Base-by-base conservation (phyloP, 78 protist species). In the Tieghemostelium lacteum region DNA sequence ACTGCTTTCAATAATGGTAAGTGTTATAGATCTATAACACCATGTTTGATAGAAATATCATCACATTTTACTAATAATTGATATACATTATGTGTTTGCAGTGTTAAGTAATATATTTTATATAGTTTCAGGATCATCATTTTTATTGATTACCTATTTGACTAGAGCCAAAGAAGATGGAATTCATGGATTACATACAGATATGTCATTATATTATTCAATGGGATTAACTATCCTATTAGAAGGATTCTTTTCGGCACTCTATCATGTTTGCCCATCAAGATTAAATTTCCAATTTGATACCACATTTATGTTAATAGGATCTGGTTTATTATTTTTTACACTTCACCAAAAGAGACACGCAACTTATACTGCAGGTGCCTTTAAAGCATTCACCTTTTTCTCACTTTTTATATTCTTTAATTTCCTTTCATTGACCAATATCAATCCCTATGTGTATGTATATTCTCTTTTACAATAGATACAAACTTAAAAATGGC, bases 201-300 rank as follows among this genome's bases (percentile, higher is more conserved):
- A 88, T 63, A 65, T 88, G 85, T 77, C 88, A 20, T 52, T 88
- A 7, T 88, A 75, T 36, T 88, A 88, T 65, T 64, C 87, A 61
- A 26, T 88, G 19, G 93, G 93, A 37, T 40, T 75, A 50, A 42
- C 80, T 17, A 70, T 88, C 17, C 17, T 75, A 1, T 72, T 73
- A 2, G 93, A 88, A 37, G 93, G 93, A 40, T 34, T 88, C 10
- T 88, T 75, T 42, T 88, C 93, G 14, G 93, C 77, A 20, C 67
- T 88, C 4, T 88, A 88, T 37, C 93, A 88, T 62, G 86, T 88
- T 54, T 88, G 93, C n/a, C 93, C 93, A 57, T 88, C 93, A 19
- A 73, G 73, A 64, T 39, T 88, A 31, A 88, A 88, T 72, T 88
- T 88, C 50, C 93, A 88, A 88, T 88, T 88, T 50, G 92, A 87